Percentiles rank a stretch among this genome's conserved stretches.
phyloP scores from a whole-genome alignment of 2,329 filamentous ascomycete genomes.

The Coniochaeta sp. region DNA sequence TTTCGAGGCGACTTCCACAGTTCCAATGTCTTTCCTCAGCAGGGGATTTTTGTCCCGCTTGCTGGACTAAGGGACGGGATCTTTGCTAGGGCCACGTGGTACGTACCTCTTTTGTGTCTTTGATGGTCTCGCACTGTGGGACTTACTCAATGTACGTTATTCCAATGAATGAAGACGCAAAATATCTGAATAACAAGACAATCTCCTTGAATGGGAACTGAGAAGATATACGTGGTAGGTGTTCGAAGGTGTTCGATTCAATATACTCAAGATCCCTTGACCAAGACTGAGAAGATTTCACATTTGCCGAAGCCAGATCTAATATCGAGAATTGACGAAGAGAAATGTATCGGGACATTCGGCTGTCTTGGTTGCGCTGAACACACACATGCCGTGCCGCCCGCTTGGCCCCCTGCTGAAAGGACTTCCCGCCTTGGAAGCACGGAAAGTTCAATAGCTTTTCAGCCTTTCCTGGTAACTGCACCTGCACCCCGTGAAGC shows the following conservation, averaged over 20 bases:
- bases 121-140: background rate
- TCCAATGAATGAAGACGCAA: too few species aligned
- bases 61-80: background rate
- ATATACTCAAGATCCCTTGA: background rate
- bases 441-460: background rate
- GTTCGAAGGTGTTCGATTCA: background rate
- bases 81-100: background rate
- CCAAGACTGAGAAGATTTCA: background rate
- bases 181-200: too few species aligned
- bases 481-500: background rate
- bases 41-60: too few species aligned
- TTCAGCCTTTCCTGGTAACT: background rate
- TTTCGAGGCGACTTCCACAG: background rate
- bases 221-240: too few species aligned
- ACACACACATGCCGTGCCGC: background rate
- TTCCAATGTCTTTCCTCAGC: background rate
- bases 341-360: background rate
- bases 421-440: background rate
- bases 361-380: too few species aligned
- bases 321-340: background rate
- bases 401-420: too few species aligned
- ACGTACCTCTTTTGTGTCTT: background rate
- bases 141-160: too few species aligned
- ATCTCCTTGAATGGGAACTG: too few species aligned
- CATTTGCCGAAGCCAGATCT: background rate